A percentile compares a stretch with the other conserved stretches of the same genome.
Conservation (phyloP, 108 stramenopile genomes). For the Nannochloropsis gaditana region DNA sequence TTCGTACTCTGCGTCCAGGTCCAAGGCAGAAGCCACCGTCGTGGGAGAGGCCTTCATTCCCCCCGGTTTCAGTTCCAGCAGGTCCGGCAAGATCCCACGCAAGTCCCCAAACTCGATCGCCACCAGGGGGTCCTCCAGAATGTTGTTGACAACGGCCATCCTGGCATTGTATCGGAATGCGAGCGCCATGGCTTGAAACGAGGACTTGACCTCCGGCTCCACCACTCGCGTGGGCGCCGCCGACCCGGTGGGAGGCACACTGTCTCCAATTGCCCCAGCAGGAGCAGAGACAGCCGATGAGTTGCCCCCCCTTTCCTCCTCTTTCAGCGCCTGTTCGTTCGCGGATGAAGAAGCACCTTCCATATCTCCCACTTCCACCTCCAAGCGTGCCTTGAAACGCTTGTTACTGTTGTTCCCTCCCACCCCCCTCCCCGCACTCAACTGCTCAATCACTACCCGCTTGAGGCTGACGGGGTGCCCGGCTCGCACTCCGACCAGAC, state of each 20-base stretch:
- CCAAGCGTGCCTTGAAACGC: background rate
- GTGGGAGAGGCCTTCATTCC: background rate
- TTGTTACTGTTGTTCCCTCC: background rate
- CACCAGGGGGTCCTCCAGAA: background rate
- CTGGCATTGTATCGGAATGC: slow-evolving; percentile 32
- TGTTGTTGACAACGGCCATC: background rate
- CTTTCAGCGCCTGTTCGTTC: background rate
- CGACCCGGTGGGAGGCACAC: background rate
- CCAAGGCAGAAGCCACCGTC: background rate
- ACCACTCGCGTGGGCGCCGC: background rate
- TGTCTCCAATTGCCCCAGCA: background rate
- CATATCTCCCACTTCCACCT: background rate
- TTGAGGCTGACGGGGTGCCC: background rate
- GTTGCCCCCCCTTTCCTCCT: background rate
- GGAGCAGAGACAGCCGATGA: background rate
- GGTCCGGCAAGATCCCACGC: background rate
- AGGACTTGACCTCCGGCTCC: background rate
- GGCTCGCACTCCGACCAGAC: background rate
- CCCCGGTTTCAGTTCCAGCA: slow-evolving; percentile 14
- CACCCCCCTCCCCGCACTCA: background rate
- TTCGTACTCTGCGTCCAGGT: background rate
- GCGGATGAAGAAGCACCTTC: slow-evolving; percentile 19
- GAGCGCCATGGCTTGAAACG: slow-evolving; percentile 39
- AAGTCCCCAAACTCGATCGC: background rate
- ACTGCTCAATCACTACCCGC: background rate